Percentiles rank a stretch among this genome's conserved stretches.
These are phyloP conservation scores for Fusarium denticulatum DNA, from an alignment of 2,329 filamentous ascomycete species.

Conservation along the genomic window DNA sequence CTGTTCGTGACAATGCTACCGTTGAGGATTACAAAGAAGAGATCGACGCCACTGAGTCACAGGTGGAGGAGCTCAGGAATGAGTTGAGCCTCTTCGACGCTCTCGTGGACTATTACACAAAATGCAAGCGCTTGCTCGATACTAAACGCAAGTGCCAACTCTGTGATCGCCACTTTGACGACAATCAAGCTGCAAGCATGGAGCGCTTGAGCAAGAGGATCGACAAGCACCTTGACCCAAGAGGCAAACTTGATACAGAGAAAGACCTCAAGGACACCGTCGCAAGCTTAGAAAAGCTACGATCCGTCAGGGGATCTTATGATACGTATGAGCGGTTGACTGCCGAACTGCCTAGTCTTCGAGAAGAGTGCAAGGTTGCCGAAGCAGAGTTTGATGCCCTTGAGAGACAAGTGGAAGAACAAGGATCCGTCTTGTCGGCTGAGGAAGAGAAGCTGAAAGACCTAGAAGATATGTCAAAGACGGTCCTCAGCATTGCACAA, in stretches of 20 bases:
- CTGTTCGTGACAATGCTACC: conserved; percentile 55
- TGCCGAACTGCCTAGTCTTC: conserved; percentile 75
- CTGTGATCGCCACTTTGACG: conserved; percentile 76
- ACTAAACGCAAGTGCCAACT: conserved; percentile 79
- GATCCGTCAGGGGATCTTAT: conserved; percentile 72
- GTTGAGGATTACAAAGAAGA: conserved; percentile 66
- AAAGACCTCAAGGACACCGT: conserved; percentile 65
- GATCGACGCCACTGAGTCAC: conserved; percentile 61
- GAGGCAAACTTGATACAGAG: conserved; percentile 70
- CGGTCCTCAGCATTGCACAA: conserved; percentile 78
- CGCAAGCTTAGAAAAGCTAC: conserved; percentile 66
- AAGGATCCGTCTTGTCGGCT: conserved; percentile 73
- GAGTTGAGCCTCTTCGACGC: conserved; percentile 76
- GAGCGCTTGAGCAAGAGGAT: conserved; percentile 75
- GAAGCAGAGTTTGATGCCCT: conserved; percentile 70
- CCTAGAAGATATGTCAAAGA: conserved; percentile 79
- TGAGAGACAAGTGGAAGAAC: conserved; percentile 70
- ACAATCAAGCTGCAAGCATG: conserved; percentile 64
- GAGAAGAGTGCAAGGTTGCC: conserved; percentile 69
- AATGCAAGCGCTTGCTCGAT: conserved; percentile 72
- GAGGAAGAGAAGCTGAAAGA: conserved; percentile 75
- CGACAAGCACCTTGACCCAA: conserved; percentile 68
- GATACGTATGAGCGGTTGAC: conserved; percentile 79
- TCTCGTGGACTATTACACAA: conserved; percentile 75
- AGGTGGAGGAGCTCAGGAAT: conserved; percentile 69